These are phyloP conservation scores for Dicorynia guianensis DNA, from an alignment of 306 rosid species.

Conservation along the genomic window DNA sequence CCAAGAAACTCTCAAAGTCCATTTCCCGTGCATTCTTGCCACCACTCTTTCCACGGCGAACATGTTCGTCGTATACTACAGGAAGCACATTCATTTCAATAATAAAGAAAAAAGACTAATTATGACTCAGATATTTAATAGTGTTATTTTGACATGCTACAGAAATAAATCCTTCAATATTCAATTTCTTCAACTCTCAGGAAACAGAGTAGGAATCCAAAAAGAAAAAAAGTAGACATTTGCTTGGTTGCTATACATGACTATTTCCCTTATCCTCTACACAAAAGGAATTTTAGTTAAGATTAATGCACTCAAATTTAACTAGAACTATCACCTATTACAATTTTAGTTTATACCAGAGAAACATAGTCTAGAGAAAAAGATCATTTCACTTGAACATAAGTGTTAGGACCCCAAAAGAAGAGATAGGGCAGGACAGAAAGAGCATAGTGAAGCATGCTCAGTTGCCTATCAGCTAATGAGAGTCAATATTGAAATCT, in stretches of 20 bases:
- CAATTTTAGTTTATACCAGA: not conserved
- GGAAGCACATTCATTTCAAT: slow-evolving; percentile 20
- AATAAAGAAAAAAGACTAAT: slow-evolving; percentile 12
- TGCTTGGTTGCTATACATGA: too few species aligned
- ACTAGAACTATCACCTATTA: not conserved
- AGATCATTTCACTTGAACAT: too few species aligned
- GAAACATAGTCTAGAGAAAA: not conserved
- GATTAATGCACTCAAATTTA: too few species aligned
- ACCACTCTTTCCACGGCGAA: slow-evolving; percentile 60
- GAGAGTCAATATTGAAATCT: slow-evolving; percentile 20
- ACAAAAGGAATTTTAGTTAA: too few species aligned
- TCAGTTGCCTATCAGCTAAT: not conserved
- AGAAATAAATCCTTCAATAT: too few species aligned
- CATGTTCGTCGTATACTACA: slow-evolving; percentile 74
- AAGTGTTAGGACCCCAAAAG: too few species aligned
- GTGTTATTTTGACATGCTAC: too few species aligned
- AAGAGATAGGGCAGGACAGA: too few species aligned
- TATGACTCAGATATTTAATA: not conserved
- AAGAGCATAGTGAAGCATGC: not conserved
- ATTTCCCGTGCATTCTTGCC: slow-evolving; percentile 68
- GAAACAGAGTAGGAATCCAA: too few species aligned
- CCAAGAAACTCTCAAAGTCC: slow-evolving; percentile 89
- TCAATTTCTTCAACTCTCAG: too few species aligned
- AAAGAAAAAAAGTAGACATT: too few species aligned
- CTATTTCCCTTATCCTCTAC: too few species aligned